Conservation (phyloP, 2,329 filamentous ascomycete genomes). For the Pestalotiopsis fici region DNA sequence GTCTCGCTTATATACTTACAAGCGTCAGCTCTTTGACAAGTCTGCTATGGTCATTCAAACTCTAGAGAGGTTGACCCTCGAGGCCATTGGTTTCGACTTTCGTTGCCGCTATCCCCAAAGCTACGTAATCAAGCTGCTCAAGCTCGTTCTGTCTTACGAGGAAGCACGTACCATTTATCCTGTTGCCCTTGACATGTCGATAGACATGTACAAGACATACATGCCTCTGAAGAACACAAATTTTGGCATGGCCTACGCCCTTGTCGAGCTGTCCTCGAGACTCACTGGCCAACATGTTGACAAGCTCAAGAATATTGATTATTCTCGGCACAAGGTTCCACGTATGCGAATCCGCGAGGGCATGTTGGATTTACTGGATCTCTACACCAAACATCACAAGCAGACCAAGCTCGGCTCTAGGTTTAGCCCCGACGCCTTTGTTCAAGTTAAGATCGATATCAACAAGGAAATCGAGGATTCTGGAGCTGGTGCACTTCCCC, state of each 20-base stretch:
- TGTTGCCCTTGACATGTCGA: conserved; percentile 77
- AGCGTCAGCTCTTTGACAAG: conserved; percentile 74
- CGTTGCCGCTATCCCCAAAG: conserved; percentile 86
- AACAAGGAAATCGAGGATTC: conserved; percentile 74
- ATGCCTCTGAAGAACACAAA: conserved; percentile 88
- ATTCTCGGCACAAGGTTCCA: conserved; percentile 46
- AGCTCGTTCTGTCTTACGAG: conserved; percentile 49
- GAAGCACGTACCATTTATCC: conserved; percentile 60
- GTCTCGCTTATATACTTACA: conserved; percentile 9
- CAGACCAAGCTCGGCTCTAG: conserved; percentile 72
- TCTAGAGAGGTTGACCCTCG: conserved; percentile 88
- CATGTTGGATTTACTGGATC: conserved; percentile 84
- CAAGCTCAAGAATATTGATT: conserved; percentile 48
- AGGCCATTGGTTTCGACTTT: conserved; percentile 93
- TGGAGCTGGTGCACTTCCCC: conserved; percentile 24
- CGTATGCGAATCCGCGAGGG: conserved; percentile 67
- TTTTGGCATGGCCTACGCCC: conserved; percentile 80
- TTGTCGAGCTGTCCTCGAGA: conserved; percentile 77
- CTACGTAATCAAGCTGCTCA: conserved; percentile 76
- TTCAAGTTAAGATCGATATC: conserved; percentile 82
- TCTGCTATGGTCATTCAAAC: conserved; percentile 82
- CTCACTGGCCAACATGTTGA: conserved; percentile 60
- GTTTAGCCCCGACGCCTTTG: conserved; percentile 76
- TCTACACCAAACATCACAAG: conserved; percentile 83
- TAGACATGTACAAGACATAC: conserved; percentile 92